These are phyloP conservation scores for Ziziphus jujuba DNA, from an alignment of 306 rosid genomes.

Conservation along the genomic window DNA sequence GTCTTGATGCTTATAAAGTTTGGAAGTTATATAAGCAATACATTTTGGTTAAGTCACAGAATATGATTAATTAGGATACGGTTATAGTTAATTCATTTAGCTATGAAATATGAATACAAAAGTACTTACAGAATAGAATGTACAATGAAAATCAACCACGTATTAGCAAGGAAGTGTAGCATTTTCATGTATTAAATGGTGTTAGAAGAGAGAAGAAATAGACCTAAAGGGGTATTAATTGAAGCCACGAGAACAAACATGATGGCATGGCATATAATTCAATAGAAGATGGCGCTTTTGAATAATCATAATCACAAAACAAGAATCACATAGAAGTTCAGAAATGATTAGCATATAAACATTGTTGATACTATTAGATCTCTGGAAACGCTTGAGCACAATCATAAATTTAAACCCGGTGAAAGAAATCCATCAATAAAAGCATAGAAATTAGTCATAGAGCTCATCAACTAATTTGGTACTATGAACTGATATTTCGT, in stretches of 20 bases:
- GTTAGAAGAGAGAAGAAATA: background rate
- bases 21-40: too few relatives aligned
- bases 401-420: background rate
- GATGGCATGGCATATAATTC: background rate
- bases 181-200: background rate
- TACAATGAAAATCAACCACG: background rate
- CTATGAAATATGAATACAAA: background rate
- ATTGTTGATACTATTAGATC: background rate
- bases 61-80: background rate
- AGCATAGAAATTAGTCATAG: background rate
- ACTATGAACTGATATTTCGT: background rate
- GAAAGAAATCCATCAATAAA: background rate
- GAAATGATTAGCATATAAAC: background rate
- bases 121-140: background rate
- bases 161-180: too few relatives aligned
- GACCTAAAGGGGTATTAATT: background rate
- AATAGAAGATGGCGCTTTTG: background rate
- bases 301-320: background rate
- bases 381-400: background rate
- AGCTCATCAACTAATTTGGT: background rate
- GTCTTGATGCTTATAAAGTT: too few relatives aligned
- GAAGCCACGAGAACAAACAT: background rate
- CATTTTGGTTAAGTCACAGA: background rate
- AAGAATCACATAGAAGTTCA: background rate
- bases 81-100: background rate